Percentiles rank a stretch among this genome's conserved stretches.
phyloP scores from a whole-genome alignment of 352 stramenopile genomes.

The Bremia lactucae region DNA sequence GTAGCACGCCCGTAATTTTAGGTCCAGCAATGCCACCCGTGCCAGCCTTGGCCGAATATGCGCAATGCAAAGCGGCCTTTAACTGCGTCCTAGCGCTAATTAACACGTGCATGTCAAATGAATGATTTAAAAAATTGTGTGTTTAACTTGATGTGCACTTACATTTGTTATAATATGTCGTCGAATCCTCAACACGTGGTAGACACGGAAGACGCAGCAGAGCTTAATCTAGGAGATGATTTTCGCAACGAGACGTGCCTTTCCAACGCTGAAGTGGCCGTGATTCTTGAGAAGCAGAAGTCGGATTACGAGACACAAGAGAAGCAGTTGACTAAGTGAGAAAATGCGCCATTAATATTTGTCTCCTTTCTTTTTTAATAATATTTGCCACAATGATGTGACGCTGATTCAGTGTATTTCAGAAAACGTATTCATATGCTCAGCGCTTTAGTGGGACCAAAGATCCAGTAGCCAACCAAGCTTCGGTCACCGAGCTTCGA shows the following conservation, averaged over 20 bases:
- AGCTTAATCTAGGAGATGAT: constrained; percentile 83
- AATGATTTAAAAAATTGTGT: too few relatives aligned
- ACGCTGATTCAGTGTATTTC: constrained; percentile 54
- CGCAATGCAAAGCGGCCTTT: constrained; percentile 14
- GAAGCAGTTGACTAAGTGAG: constrained; percentile 79
- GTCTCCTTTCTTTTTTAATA: neutral
- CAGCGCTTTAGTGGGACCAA: constrained; percentile 88
- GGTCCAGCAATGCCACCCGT: constrained; percentile 38
- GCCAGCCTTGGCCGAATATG: constrained; percentile 40
- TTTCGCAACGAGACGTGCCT: constrained; percentile 85
- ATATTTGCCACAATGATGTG: neutral
- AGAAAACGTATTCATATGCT: constrained; percentile 88
- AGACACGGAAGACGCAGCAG: constrained; percentile 84
- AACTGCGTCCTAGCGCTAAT: constrained; percentile 20
- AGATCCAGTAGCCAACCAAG: constrained; percentile 85
- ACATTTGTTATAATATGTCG: constrained; percentile 31
- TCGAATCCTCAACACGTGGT: constrained; percentile 80
- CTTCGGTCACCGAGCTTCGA: constrained; percentile 80
- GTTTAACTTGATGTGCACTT: neutral
- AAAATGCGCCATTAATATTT: neutral
- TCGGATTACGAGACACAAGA: constrained; percentile 86
- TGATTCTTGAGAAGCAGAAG: constrained; percentile 87
- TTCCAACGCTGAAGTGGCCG: constrained; percentile 83
- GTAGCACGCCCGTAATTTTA: constrained; percentile 66
- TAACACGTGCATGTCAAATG: too few relatives aligned